Evolutionary conservation across 352 stramenopile genomes (phyloP).

Genomic region (Globisporangium spinosum): DNA sequence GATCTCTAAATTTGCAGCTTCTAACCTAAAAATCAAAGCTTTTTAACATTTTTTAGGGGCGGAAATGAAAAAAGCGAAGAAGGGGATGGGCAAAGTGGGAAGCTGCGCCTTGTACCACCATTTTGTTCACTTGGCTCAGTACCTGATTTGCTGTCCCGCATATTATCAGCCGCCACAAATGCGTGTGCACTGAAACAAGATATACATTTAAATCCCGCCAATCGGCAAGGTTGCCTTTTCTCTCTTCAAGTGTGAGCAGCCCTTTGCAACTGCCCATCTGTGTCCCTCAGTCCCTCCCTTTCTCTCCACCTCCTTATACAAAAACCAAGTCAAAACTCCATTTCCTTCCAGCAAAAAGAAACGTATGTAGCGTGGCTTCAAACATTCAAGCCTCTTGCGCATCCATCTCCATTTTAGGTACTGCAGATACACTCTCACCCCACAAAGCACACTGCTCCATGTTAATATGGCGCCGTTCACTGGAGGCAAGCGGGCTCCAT

Average conservation of each 20-base stretch:
- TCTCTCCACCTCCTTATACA: conserved; percentile 8
- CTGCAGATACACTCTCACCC: not conserved
- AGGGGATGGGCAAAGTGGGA: not conserved
- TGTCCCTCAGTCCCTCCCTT: not conserved
- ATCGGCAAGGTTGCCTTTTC: conserved; percentile 3
- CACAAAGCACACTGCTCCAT: not conserved
- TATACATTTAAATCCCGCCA: not conserved
- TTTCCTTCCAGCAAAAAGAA: conserved; percentile 7
- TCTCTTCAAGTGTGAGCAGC: not conserved
- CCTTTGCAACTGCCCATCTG: conserved; percentile 8
- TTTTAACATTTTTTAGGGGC: too few relatives aligned
- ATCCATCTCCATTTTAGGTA: not conserved
- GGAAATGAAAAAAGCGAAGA: not conserved
- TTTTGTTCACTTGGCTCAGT: not conserved
- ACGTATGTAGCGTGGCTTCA: conserved; percentile 5
- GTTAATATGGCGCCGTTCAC: not conserved
- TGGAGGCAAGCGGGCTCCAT: not conserved
- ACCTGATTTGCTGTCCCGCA: not conserved
- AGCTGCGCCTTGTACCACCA: not conserved
- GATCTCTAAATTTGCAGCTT: too few relatives aligned
- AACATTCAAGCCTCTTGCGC: not conserved
- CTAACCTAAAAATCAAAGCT: too few relatives aligned
- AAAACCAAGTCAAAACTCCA: conserved; percentile 1
- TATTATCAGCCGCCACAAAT: too few relatives aligned
- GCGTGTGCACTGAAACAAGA: not conserved